Base-by-base conservation (phyloP, 2,329 filamentous ascomycete genomes). In the Knufia fluminis region DNA sequence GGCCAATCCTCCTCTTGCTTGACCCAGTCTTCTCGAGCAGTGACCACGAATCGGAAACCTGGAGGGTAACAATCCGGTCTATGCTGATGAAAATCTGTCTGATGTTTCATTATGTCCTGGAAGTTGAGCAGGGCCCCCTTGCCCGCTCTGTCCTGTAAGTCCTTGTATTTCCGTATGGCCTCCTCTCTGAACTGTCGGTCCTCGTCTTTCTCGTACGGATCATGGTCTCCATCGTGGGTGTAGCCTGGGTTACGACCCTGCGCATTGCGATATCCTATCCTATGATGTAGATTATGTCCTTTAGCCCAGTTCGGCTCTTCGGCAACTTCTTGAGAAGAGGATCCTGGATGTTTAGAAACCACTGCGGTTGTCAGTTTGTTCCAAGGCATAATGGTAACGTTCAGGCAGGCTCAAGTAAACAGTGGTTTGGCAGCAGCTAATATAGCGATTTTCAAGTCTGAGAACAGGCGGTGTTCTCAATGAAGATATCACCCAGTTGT, bases 31-130 rank as follows among this genome's bases (percentile, higher is more conserved):
- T 77, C 73, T 0, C 71, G 71, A 8, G 66, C 64, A 31, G 75
- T 63, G 0, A 77, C 60, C 9, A 76, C 70, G 54, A 71, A 75
- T 31, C 74, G 63, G 73, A 74, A 77, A 6, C 71, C 70, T 3
- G 66, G 46, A 2, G 71, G 69, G 47, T 69, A 67, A 26, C 71
- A 66, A 16, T 71, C 65, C 0, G 72, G 71, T 39, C 69, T 61
- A 1, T 63, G 53, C 3, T 75, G 55, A 56, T 73, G 68, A 36
- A 73, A 67, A 51, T 75, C 67, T 52, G 59, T 54, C 50, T 62
- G 61, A n/a, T 57, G 53, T 24, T 49, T 55, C 50, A 63, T 57
- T 46, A 59, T 51, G 54, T 63, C 61, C 20, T 57, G 45, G 26
- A 64, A 58, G 19, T 54, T 62, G 12, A 64, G 22, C 43, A 62